phyloP scores from a whole-genome alignment of 805 yeast genomes.

The Priceomyces castillae region DNA sequence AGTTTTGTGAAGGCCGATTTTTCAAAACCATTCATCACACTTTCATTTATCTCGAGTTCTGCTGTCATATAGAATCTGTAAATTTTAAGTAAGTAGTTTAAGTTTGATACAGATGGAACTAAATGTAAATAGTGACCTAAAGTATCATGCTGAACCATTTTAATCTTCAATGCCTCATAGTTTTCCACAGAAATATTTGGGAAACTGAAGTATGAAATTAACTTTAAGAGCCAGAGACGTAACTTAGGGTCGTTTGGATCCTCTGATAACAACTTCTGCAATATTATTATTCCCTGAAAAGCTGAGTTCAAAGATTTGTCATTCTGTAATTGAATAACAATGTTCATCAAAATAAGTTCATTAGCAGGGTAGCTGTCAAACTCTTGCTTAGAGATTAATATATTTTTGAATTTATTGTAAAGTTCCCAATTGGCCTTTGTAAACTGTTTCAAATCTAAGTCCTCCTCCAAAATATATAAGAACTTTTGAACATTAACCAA shows the following conservation, averaged over 20 bases:
- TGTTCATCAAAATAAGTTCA: constrained; percentile 59
- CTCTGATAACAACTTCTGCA: constrained; percentile 52
- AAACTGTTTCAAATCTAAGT: constrained; percentile 11
- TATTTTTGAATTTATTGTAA: constrained; percentile 20
- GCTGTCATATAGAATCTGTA: constrained; percentile 54
- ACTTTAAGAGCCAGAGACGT: constrained; percentile 64
- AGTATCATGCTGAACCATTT: constrained; percentile 75
- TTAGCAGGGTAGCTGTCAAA: constrained; percentile 74
- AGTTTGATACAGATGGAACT: constrained; percentile 40
- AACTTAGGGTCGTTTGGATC: constrained; percentile 76
- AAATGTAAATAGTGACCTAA: constrained; percentile 49
- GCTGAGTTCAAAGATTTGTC: constrained; percentile 23
- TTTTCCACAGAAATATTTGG: constrained; percentile 47
- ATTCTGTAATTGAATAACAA: constrained; percentile 21
- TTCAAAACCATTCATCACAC: constrained; percentile 53
- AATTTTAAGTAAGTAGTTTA: constrained; percentile 33
- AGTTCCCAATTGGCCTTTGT: constrained; percentile 17
- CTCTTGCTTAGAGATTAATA: constrained; percentile 38
- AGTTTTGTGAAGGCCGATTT: constrained; percentile 63
- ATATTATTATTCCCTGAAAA: constrained; percentile 44
- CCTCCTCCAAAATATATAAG: constrained; percentile 18
- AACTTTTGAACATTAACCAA: constrained; percentile 50
- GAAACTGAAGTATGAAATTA: constrained; percentile 60
- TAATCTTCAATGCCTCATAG: constrained; percentile 58
- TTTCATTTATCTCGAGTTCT: constrained; percentile 48